Base-by-base conservation (phyloP, 352 stramenopile genomes). In the Thraustotheca clavata region DNA sequence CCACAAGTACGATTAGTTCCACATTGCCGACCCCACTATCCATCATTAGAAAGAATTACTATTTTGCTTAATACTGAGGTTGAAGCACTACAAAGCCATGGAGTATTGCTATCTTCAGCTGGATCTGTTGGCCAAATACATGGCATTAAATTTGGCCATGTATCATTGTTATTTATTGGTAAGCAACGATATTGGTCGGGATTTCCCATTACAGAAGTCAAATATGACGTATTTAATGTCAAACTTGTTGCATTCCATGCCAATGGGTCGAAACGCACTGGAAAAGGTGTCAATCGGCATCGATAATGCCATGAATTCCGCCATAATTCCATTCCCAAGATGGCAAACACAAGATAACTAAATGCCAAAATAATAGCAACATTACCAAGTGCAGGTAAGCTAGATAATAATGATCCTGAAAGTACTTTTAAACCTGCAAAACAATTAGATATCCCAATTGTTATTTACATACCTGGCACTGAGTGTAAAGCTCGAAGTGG, bases 311-410 rank as follows among this genome's bases (percentile, higher is more conserved):
- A 87, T 20, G 72, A 81, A 14, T 85, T 86, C 24, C 75, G 69
- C 55, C 94, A 97, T 18, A 97, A 73, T 49, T 97, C 87, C 35
- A 96, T 84, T 0, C 85, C 89, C 1, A 96, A 70, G 68, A 97
- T 96, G 0, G 84, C 86, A 65, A 97, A 96, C 39, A 97, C 84
- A 35, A 90, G 82, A 59, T 96, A 96, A 0, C 96, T 75, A 54
- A 97, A 96, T 16, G 89, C 69, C 61, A 94, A 77, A 5, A 97
- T 60, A 14, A 96, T 79, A 4, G 96, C 66, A 18, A 96, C 88
- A 55, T 95, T 95, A 43, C 77, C 79, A 61, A 97, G 89, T 0
- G 80, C 79, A 8, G 86, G 85, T 0, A 97, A 67, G 0, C 86
- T 88, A 22, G 89, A 79, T 6, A 97, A 67, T 3, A 97, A 69